Evolutionary conservation across 192 early-diverging fungal genomes (phyloP), one percentile per base, ranked within the genome.

Genomic region (Backusella psychrophila): DNA sequence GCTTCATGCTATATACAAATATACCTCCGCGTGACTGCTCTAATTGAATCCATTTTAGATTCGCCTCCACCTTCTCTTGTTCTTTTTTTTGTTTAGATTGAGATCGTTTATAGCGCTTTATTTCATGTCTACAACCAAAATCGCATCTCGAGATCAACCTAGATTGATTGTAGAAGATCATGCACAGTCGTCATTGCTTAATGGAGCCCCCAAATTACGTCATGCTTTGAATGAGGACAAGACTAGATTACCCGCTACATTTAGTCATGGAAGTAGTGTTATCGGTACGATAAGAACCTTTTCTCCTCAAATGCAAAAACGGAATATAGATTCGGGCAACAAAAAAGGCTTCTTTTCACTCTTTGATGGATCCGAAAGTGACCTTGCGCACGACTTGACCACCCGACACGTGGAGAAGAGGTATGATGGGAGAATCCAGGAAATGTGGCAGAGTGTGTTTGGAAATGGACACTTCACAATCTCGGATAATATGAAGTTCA

Each of bases 401-500:
- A 72, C 70, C 31, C 70, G 70, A 17, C 70, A 72, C 44, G 44
- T 72, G 12, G 70, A 72, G 23, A 53, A 72, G 23, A 53, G 21
- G 11, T 53, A 72, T 26, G 39, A 71, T 26, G 38, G 12, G 34
- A 39, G 17, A 29, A 21, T 72, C 21, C 70, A 72, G 70, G 23
- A 39, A 8, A 12, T 72, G 11, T 49, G 38, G 38, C 21, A 49
- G 21, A 33, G 26, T 34, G 46, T 77, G n/a, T 69, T 53, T 29
- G 38, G 69, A 17, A 53, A 49, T 39, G 21, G 36, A 2, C 52
- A 77, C 35, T 69, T 76, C 38, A 53, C 53, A 41, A 33, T 77
- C 26, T 77, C 78, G 66, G 84, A 86, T 19, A 88, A 83, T n/a
- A 46, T 84, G 42, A 86, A 84, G 49, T 85, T 95, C 79, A 83